Evolutionary conservation across 306 rosid genomes (phyloP), one percentile per base, ranked within the genome.

Genomic region (Glycine tomentella): DNA sequence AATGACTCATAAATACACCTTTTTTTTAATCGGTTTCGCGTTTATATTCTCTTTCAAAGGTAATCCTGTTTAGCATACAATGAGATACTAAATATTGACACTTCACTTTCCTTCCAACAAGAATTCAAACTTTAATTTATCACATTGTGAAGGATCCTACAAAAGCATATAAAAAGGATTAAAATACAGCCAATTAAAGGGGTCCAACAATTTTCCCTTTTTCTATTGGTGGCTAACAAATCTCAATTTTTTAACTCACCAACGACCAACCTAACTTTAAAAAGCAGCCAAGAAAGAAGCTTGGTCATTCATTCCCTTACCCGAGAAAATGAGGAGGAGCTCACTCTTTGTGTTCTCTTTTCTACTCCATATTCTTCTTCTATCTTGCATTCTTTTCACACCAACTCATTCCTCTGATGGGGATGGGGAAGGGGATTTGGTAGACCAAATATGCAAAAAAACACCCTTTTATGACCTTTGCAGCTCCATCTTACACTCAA

Each of bases 401-500:
- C 46, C 62, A 9, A 46, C 75, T 64, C 90, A 78, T 16, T 84
- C 90, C 81, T 77, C 83, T 31, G 73, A 11, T 25, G 76, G n/a
- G 0, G 68, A 25, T 53, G n/a, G n/a, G n/a, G n/a, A n/a, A n/a
- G 86, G 40, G 7, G 86, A 82, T 65, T 78, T 83, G 45, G 77
- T 90, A 11, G 88, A 83, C 40, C 84, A 88, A 6, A 87, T 85
- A 79, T 88, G 94, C 80, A 79, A 56, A 70, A 65, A 83, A 13
- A 90, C 94, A 64, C 89, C 94, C 34, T 77, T 87, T 53, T 85
- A 79, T 74, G 88, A 90, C 15, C 80, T 88, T 9, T 90, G 94
- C 61, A 80, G 83, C 46, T 25, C 82, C 5, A 80, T 87, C 85
- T 84, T 88, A 12, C 81, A 74, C 15, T 84, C 94, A 48, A 84